Conservation (phyloP, 495 filamentous ascomycete species). For the Xylaria flabelliformis region DNA sequence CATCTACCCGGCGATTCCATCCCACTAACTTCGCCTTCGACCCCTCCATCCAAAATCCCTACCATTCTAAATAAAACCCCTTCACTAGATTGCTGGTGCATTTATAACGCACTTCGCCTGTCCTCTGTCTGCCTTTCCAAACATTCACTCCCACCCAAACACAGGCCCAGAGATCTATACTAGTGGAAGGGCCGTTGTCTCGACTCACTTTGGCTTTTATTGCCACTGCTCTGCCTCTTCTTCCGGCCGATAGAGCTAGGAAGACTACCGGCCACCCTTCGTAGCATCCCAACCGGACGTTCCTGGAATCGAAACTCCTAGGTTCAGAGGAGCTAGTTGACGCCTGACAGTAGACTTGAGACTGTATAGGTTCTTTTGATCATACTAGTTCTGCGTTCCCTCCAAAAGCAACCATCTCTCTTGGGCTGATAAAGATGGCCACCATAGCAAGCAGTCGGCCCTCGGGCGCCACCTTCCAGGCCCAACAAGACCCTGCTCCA, state of each 20-base stretch:
- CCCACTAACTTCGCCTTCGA: conserved; percentile 23
- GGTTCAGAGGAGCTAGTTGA: neutral
- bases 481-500: conserved; percentile 46
- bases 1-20: conserved; percentile 14
- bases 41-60: conserved; percentile 30
- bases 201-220: neutral
- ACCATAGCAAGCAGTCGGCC: conserved; percentile 55
- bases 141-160: neutral
- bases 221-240: neutral
- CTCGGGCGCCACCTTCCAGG: conserved; percentile 38
- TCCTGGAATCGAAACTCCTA: neutral
- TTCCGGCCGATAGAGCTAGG: neutral
- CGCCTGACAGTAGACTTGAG: neutral
- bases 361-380: neutral
- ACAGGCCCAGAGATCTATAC: neutral
- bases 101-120: neutral
- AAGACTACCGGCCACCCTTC: conserved; percentile 3
- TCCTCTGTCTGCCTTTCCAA: neutral
- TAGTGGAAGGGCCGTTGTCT: neutral
- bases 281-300: neutral
- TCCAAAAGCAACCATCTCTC: neutral
- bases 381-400: too few species aligned
- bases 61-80: conserved; percentile 28
- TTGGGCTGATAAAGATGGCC: conserved; percentile 53
- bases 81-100: neutral